Evolutionary conservation across 768 basidiomycete species (phyloP), one percentile per base, ranked within the genome.

Genomic region (Amanita muscaria): DNA sequence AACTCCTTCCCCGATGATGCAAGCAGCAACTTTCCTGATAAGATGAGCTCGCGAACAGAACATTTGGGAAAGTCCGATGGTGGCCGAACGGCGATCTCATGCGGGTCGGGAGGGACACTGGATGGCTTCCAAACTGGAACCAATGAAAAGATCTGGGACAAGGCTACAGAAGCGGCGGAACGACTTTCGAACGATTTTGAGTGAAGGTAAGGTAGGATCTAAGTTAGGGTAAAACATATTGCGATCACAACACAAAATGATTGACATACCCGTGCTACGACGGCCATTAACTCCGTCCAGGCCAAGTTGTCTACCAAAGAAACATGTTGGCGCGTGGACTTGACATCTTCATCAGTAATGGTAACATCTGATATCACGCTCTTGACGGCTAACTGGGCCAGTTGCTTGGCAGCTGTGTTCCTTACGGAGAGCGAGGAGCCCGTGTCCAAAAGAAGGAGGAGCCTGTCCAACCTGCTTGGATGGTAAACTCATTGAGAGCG

Each of bases 1-100:
- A 91, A 98, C 62, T 99, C 94, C 55, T 90, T 91, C 5, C 94
- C 94, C 0, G 93, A 92, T 2, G 90, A 94, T 1, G 89, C 87
- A 2, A 99, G 73, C 3, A 99, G 74, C 3, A 89, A 74, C 19
- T 76, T 79, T 5, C 83, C 81, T 46, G 80, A 81, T n/a, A 77
- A 62, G 50, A 96, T 74, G 16, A 92, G 68, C 38, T 86, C 80
- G 49, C 73, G 68, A 14, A 94, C 79, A 14, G 86, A 86, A 57
- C 93, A 87, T 8, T 72, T 70, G 8, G 83, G 79, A 47, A 83
- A 93, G 2, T 77, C 76, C 1, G 80, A 79, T 27, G 58, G 55
- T 7, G 59, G 53, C 35, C 56, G 32, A 14, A 47, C 54, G 15
- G 58, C 55, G 18, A 62, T 57, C 24, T 63, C 60, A 22, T 66